Evolutionary conservation across 495 filamentous ascomycete species (phyloP), one percentile per base, ranked within the genome.

Genomic region (Oidiodendron maius): DNA sequence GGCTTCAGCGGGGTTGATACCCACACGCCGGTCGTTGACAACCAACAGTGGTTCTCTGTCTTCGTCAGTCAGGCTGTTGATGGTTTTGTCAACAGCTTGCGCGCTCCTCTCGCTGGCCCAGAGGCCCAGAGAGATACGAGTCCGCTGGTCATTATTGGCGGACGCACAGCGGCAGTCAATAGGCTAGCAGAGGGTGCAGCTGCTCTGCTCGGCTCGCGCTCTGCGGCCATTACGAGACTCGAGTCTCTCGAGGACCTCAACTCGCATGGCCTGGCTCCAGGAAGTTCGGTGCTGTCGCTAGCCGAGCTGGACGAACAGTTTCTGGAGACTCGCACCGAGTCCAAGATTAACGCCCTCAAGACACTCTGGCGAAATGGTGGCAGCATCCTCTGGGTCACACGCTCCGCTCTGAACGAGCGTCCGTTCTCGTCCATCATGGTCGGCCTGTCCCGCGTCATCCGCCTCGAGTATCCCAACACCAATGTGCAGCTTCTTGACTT

Each of bases 1-100:
- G 72, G 73, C 1, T 81, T 81, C 37, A 67, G 71, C 0, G 71
- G 73, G 8, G 53, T 69, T 24, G 74, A 81, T 26, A 47, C 63
- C 0, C 26, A 44, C 8, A 61, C 61, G 0, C 41, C 40, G 12
- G 5, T 62, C 40, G 25, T 45, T 10, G 39, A 56, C 34, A 40
- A 22, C 0, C 38, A 46, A 2, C 41, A 57, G 5, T 16, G 61
- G 11, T 64, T 73, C 9, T 70, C 66, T 0, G 58, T 74, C 12
- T 63, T 49, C 15, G 36, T 60, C 0, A 52, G 64, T 0, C 74
- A 76, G 51, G 74, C 74, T 0, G 61, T 71, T 1, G 66, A 78
- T 46, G 56, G 70, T 3, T 43, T 59, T 46, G 12, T 71, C 16
- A 51, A 55, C 6, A 43, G 59, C 8, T 22, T 73, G 6, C 59